Evolutionary conservation across 1,284 basidiomycete species (phyloP).

Genomic region (Tilletia caries): DNA sequence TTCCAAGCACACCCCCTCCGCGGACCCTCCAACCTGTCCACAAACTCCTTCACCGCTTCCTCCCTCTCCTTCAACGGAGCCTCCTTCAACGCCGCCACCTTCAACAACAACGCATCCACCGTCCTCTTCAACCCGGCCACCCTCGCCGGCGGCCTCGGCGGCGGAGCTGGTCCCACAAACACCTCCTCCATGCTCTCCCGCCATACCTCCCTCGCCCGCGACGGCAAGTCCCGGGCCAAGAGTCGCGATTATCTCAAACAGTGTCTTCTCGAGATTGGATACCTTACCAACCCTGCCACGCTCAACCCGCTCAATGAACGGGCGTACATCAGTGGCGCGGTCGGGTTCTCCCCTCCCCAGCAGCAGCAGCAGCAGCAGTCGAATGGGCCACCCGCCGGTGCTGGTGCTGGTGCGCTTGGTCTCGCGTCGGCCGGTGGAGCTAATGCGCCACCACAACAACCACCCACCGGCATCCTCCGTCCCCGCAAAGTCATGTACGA

Average conservation of each 20-base stretch:
- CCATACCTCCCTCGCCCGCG: conserved; percentile 60
- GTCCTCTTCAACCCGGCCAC: background rate
- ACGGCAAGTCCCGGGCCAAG: conserved; percentile 87
- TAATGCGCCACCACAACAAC: background rate
- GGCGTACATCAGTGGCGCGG: conserved; percentile 15
- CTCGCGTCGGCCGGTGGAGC: background rate
- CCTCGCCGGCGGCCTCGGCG: no score
- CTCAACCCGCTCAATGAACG: conserved; percentile 75
- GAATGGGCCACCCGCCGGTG: background rate
- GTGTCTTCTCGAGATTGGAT: conserved; percentile 81
- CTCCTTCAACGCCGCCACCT: conserved; percentile 19
- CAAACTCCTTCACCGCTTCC: conserved; percentile 10
- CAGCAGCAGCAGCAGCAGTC: conserved; percentile 14
- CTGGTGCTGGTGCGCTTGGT: conserved; percentile 6
- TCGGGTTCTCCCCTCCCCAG: conserved; percentile 19
- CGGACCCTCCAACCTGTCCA: conserved; percentile 9
- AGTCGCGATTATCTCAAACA: conserved; percentile 97
- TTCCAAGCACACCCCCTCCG: conserved; percentile 2
- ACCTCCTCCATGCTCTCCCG: conserved; percentile 8
- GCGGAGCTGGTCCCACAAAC: background rate
- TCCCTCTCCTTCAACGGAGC: conserved; percentile 11
- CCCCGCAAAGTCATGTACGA: conserved; percentile 14
- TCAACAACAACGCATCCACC: background rate
- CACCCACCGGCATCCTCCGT: background rate
- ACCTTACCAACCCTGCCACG: conserved; percentile 90